Percentiles rank a stretch among this genome's conserved stretches.
Conservation (phyloP, 441 rosid species). For the Bocquillonia castaneifolia region DNA sequence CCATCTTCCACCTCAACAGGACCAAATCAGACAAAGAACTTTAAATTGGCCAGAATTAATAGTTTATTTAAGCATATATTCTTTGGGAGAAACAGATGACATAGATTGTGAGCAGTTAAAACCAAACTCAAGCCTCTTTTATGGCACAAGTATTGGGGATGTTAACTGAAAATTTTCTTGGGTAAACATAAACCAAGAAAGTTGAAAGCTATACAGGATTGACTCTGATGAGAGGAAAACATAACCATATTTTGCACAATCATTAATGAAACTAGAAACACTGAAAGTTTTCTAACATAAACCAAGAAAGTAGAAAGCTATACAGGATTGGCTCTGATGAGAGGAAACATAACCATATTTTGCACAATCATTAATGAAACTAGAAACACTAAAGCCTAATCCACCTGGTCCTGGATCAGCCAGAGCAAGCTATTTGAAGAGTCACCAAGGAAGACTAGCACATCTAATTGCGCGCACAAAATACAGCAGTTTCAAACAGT, state of each 20-base stretch:
- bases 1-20: neutral
- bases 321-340: neutral
- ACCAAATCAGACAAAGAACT: neutral
- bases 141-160: neutral
- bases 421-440: neutral
- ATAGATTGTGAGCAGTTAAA: neutral
- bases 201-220: too few species aligned
- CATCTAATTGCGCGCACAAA: neutral
- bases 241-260: neutral
- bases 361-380: neutral
- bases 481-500: neutral
- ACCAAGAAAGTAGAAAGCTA: neutral
- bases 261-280: neutral
- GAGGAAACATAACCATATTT: neutral
- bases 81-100: neutral
- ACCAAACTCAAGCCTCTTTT: neutral
- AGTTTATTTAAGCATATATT: neutral
- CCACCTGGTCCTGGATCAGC: too few species aligned
- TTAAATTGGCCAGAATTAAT: neutral
- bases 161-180: neutral
- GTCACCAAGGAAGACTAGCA: neutral
- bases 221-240: neutral
- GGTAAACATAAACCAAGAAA: neutral
- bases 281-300: slow-evolving; percentile 1
- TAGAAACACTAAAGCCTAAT: neutral